phyloP scores from a whole-genome alignment of 306 rosid genomes.

The Gynostemma pentaphyllum region DNA sequence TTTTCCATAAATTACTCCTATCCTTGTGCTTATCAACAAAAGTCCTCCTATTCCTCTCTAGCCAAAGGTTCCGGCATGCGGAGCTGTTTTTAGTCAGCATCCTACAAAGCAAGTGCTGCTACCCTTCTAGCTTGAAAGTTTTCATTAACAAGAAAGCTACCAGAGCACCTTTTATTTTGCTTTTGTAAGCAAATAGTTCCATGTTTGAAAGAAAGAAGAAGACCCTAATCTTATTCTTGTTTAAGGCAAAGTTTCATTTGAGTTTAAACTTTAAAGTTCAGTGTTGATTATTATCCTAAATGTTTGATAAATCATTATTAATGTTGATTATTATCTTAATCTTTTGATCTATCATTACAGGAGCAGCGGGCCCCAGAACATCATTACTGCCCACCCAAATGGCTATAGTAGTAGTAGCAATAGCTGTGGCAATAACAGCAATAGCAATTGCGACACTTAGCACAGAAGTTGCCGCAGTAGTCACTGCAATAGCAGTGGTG shows the following conservation, averaged over 20 bases:
- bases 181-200: no score
- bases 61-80: no score
- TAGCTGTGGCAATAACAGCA: constrained; percentile 70
- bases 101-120: neutral
- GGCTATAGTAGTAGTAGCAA: constrained; percentile 66
- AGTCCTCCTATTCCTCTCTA: no score
- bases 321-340: neutral
- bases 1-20: no score
- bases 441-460: constrained; percentile 54
- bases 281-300: neutral
- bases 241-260: neutral
- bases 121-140: neutral
- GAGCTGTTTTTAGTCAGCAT: neutral
- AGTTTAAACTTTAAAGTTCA: neutral
- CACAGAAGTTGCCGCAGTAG: constrained; percentile 48
- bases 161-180: neutral
- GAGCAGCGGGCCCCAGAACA: constrained; percentile 57
- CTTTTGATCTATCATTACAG: constrained; percentile 53
- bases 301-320: constrained; percentile 11
- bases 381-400: constrained; percentile 60
- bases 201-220: no score
- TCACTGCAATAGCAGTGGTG: constrained; percentile 61
- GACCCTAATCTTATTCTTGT: neutral
- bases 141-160: neutral
- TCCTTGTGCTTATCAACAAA: no score